These are phyloP conservation scores for Aspergillus incahuasiensis DNA, from an alignment of 495 filamentous ascomycete genomes.

Conservation along the genomic window DNA sequence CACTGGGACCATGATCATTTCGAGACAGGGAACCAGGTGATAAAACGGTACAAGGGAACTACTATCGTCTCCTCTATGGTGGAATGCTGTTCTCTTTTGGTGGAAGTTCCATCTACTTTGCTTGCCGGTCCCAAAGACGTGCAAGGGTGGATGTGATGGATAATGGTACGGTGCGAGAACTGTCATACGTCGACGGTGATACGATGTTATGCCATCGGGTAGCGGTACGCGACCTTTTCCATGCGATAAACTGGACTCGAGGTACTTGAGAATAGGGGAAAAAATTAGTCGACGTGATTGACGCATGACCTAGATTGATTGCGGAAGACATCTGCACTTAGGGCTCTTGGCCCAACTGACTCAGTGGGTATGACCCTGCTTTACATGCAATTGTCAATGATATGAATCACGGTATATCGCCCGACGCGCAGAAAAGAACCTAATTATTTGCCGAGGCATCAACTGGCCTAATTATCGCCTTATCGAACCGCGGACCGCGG, in stretches of 20 bases:
- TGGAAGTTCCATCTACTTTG: constrained; percentile 56
- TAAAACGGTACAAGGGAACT: constrained; percentile 38
- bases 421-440: no score
- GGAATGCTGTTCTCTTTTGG: constrained; percentile 51
- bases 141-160: constrained; percentile 60
- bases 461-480: background rate
- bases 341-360: background rate
- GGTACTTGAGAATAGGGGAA: background rate
- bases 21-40: background rate
- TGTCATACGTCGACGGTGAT: no score
- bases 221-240: no score
- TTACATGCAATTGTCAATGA: constrained; percentile 4
- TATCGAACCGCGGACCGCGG: constrained; percentile 6
- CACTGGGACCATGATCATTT: background rate
- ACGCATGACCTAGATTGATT: background rate
- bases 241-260: no score
- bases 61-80: constrained; percentile 54
- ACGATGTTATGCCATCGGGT: no score
- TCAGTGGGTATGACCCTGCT: background rate
- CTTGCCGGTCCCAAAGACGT: constrained; percentile 54
- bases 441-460: no score
- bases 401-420: no score
- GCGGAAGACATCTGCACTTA: background rate
- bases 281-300: background rate
- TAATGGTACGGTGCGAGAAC: no score